Base-by-base conservation (phyloP, 768 basidiomycete genomes). In the Lactarius quietus region DNA sequence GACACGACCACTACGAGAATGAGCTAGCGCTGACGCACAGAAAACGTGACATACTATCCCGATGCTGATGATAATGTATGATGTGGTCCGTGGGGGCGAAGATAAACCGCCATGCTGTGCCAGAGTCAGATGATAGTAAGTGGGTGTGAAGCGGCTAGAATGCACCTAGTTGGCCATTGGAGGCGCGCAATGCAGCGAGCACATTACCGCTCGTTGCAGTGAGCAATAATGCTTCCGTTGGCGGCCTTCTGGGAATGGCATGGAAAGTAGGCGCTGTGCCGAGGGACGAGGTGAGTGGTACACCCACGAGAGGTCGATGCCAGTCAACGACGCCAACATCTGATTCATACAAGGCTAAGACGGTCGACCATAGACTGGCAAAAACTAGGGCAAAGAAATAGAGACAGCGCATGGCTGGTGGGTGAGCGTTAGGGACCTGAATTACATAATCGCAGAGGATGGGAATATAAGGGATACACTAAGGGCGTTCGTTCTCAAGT, bases 281-380 rank as follows among this genome's bases (percentile, higher is more conserved):
- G 0, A 70, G 73, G 3, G 84, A 79, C 10, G 80, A 76, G 38
- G 81, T 74, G 4, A 87, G 78, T 0, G 93, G 91, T 5, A 89
- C 82, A 18, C 95, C 95, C 62, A 93, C 78, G 33, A 89, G 82
- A 17, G 81, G 75, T 70, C 86, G 90, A 75, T 97, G 83, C 95
- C 95, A 98, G 79, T 96, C 94, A 53, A 95, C 82, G 52, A 89
- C 77, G 52, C 92, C 91, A 61, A 85, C 89, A 63, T 93, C 90
- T 28, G 87, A 83, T 71, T 89, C 82, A 65, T 90, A 87, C 38
- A 90, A 75, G 31, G 87, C 87, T 64, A 77, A 67, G 39, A 68
- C 74, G 43, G 73, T 57, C 29, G 76, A 65, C 39, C 52, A 59
- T 1, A 65, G 29, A 26, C 15, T 29, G 43, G 59, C 33, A 38